A percentile compares a stretch with the other conserved stretches of the same genome.
Evolutionary conservation across 805 yeast genomes (phyloP).

Genomic region (Saturnispora diversa): DNA sequence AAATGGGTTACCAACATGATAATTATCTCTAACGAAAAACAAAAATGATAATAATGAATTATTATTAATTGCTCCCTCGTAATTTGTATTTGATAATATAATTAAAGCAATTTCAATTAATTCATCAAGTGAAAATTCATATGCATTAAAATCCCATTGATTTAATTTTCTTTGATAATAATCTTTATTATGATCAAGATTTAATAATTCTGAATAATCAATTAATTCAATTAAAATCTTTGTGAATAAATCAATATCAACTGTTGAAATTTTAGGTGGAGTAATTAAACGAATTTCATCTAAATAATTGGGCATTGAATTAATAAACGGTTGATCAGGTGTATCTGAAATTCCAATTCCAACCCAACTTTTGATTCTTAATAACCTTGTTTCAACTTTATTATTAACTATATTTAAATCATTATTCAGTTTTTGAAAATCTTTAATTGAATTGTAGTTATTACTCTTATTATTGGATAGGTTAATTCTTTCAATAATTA

Average conservation of each 20-base stretch:
- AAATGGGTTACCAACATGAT: conserved; percentile 79
- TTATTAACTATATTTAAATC: conserved; percentile 10
- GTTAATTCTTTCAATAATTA: conserved; percentile 15
- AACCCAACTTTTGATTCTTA: conserved; percentile 36
- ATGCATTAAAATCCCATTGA: conserved; percentile 67
- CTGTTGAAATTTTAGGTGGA: neutral
- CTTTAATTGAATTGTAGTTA: too few species aligned
- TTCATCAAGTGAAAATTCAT: conserved; percentile 56
- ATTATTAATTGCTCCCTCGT: neutral
- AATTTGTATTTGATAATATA: conserved; percentile 34
- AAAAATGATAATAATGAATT: conserved; percentile 33
- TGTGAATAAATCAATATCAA: conserved; percentile 12
- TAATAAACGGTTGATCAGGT: conserved; percentile 20
- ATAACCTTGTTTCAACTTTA: conserved; percentile 23
- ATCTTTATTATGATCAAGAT: conserved; percentile 17
- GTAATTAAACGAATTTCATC: neutral
- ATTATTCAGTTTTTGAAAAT: neutral
- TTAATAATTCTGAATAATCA: conserved; percentile 25
- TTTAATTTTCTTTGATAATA: conserved; percentile 33
- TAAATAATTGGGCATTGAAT: conserved; percentile 31
- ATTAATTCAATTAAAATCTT: conserved; percentile 24
- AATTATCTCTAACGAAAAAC: conserved; percentile 64
- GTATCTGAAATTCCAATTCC: conserved; percentile 24
- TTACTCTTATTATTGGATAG: conserved; percentile 7
- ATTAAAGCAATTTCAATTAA: conserved; percentile 50